phyloP scores from a whole-genome alignment of 176 grass and related monocot species.

The Aegilops bicornis region DNA sequence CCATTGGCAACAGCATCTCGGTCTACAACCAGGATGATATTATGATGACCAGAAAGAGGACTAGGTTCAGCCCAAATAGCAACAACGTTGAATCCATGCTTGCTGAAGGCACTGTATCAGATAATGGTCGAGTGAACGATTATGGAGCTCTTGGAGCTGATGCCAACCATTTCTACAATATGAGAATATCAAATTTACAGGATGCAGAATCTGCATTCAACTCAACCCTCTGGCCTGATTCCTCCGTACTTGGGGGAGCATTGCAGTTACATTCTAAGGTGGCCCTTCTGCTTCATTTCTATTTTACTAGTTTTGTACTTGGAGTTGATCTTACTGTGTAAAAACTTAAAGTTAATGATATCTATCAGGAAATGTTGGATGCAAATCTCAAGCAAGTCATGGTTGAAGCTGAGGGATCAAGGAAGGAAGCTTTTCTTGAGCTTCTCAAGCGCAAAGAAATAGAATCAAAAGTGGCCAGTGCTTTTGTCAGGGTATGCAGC shows the following conservation, averaged over 20 bases:
- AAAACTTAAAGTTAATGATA: constrained; percentile 19
- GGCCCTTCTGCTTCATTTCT: constrained; percentile 14
- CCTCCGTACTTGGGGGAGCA: constrained; percentile 26
- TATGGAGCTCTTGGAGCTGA: constrained; percentile 30
- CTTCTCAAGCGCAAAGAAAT: constrained; percentile 77
- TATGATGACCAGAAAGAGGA: constrained; percentile 41
- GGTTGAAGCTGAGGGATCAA: constrained; percentile 67
- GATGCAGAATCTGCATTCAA: constrained; percentile 35
- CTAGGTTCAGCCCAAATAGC: constrained; percentile 50
- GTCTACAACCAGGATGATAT: constrained; percentile 40
- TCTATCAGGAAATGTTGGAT: constrained; percentile 44
- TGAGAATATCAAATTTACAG: constrained; percentile 35
- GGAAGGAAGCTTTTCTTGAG: constrained; percentile 69
- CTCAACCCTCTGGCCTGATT: constrained; percentile 44
- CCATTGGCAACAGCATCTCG: background rate
- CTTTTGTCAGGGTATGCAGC: constrained; percentile 49
- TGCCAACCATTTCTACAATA: constrained; percentile 19
- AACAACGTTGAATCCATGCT: constrained; percentile 12
- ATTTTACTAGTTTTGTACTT: constrained; percentile 5
- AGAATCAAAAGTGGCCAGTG: constrained; percentile 49
- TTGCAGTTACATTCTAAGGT: constrained; percentile 51
- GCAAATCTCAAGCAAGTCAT: constrained; percentile 58
- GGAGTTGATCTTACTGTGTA: background rate
- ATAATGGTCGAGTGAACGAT: constrained; percentile 17
- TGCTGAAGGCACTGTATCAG: constrained; percentile 11